Evolutionary conservation across 2,329 filamentous ascomycete genomes (phyloP).

Genomic region (Chrysoporthe cubensis): DNA sequence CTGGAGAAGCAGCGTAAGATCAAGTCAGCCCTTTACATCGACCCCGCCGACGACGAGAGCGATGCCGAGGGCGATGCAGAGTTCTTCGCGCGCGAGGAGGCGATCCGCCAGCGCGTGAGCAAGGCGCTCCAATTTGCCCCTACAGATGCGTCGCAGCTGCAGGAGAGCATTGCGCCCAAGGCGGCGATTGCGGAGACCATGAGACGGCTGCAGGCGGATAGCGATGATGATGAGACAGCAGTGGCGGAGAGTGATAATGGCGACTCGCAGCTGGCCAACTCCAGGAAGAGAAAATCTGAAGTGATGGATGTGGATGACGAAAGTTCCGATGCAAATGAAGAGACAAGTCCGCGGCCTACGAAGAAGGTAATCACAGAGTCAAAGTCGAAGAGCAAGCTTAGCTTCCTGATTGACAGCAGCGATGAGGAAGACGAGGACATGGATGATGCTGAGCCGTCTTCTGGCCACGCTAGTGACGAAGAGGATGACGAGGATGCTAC

Average conservation of each 20-base stretch:
- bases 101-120: slow-evolving; percentile 59
- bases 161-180: slow-evolving; percentile 20
- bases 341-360: slow-evolving; percentile 26
- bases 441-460: slow-evolving; percentile 22
- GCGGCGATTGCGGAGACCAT: slow-evolving; percentile 30
- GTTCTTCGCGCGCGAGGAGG: slow-evolving; percentile 79
- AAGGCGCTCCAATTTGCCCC: slow-evolving; percentile 37
- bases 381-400: slow-evolving; percentile 28
- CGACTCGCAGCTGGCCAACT: slow-evolving; percentile 16
- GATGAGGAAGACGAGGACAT: slow-evolving; percentile 42
- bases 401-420: slow-evolving; percentile 30
- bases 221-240: slow-evolving; percentile 29
- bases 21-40: slow-evolving; percentile 83
- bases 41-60: slow-evolving; percentile 86
- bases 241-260: slow-evolving; percentile 5
- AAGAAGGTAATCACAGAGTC: slow-evolving; percentile 29
- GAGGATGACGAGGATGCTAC: slow-evolving; percentile 29
- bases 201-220: slow-evolving; percentile 31
- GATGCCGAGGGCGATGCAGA: slow-evolving; percentile 72
- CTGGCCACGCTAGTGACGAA: neutral
- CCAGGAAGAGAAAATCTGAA: slow-evolving; percentile 39
- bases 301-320: slow-evolving; percentile 36
- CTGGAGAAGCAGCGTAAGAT: slow-evolving; percentile 77
- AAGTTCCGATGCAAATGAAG: slow-evolving; percentile 36
- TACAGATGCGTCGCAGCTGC: slow-evolving; percentile 22